Base-by-base conservation (phyloP, 108 stramenopile species). In the Cyclostephanos tholiformis region DNA sequence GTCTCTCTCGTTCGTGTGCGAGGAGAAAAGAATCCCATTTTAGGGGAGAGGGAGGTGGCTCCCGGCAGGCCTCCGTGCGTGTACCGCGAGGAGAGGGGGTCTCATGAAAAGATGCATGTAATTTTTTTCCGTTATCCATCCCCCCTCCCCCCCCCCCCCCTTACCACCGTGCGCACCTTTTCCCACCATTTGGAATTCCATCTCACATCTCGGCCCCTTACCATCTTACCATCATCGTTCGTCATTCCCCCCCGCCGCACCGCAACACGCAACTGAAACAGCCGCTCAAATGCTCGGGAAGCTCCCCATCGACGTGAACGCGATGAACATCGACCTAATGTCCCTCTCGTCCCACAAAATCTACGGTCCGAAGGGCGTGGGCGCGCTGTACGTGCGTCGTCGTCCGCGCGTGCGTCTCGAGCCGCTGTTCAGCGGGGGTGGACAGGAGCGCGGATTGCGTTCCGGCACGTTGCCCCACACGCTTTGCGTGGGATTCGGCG, bases 341-440 rank as follows among this genome's bases (percentile, higher is more conserved):
- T 93, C 91, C 53, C 90, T 99, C 74, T 96, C 94, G 20, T 92
- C 95, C 36, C 99, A 99, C 84, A 99, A 99, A 83, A 72, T 99
- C 6, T 99, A 99, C 82, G 99, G 99, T 25, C 98, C 99, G 44
- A 99, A 99, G 85, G 99, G 99, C 7, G 83, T 99, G 29, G 99
- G 99, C 19, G 99, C 96, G 9, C 72, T 99, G 16, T 99, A 98
- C 84, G 90, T 99, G 29, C 84, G 99, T 19, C 91, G 98, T 36
- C 84, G 95, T 56, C 98, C 99, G 5, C 94, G 99, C 19, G 96
- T 99, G 13, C 94, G 98, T 39, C 83, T 99, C n/a, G 97, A 98
- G 80, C 98, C 98, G 6, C 71, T 98, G 59, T 90, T 99, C 26
- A 89, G 85, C 16, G 99, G 99, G 35, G 99, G 99, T 23, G 99